phyloP scores from a whole-genome alignment of 768 basidiomycete genomes.

The Suillus hirtellus region DNA sequence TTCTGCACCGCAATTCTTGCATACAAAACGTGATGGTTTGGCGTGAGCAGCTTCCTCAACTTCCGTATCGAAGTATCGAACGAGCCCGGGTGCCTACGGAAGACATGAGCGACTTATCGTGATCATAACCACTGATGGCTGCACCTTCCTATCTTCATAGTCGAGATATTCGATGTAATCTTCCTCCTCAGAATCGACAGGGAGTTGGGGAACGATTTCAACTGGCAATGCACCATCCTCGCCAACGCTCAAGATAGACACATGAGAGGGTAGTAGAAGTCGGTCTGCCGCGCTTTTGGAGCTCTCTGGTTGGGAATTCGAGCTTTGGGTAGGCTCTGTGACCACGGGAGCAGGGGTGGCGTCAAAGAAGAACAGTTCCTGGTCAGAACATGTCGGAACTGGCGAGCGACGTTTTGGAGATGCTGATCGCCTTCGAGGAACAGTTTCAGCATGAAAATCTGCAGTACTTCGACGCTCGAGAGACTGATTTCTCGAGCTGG shows the following conservation, averaged over 20 bases:
- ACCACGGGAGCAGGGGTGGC: slow-evolving; percentile 38
- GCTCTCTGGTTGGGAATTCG: slow-evolving; percentile 16
- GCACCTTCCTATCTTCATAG: slow-evolving; percentile 65
- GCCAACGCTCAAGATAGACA: slow-evolving; percentile 48
- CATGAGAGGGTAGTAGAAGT: slow-evolving; percentile 70
- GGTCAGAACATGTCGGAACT: slow-evolving; percentile 19
- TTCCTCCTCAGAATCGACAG: slow-evolving; percentile 50
- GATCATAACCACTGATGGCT: not conserved
- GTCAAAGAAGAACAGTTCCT: slow-evolving; percentile 53
- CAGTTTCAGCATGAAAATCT: slow-evolving; percentile 12
- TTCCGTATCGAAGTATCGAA: slow-evolving; percentile 66
- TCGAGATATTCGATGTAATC: slow-evolving; percentile 80
- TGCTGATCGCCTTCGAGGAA: slow-evolving; percentile 38
- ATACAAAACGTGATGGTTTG: slow-evolving; percentile 53
- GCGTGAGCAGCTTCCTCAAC: slow-evolving; percentile 38
- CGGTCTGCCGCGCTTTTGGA: slow-evolving; percentile 18
- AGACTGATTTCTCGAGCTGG: slow-evolving; percentile 24
- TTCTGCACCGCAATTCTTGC: slow-evolving; percentile 78
- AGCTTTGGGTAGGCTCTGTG: slow-evolving; percentile 15
- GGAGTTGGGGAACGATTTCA: slow-evolving; percentile 45
- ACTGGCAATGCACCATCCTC: slow-evolving; percentile 37
- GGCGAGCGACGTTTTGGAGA: slow-evolving; percentile 33
- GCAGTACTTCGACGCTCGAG: slow-evolving; percentile 13
- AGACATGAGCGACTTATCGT: slow-evolving; percentile 1
- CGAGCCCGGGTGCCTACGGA: slow-evolving; percentile 45